These are phyloP conservation scores for Rutstroemia sp. DNA, from an alignment of 2,329 filamentous ascomycete genomes.

Conservation along the genomic window DNA sequence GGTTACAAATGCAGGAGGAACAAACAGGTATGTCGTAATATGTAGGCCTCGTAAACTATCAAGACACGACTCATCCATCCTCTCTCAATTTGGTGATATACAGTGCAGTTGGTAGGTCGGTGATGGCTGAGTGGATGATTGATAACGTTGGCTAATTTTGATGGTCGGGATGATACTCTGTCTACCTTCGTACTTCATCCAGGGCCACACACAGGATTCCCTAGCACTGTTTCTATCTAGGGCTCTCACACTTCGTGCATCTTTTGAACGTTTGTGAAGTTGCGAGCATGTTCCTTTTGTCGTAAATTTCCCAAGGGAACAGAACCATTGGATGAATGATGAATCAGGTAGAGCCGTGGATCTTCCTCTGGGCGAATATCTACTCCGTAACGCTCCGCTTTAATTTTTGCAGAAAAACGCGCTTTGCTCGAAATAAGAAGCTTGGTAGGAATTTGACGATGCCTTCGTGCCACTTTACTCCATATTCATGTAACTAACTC, in stretches of 20 bases:
- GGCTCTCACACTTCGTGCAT: too few species aligned
- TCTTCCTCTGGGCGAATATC: background rate
- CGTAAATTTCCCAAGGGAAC: too few species aligned
- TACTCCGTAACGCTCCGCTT: background rate
- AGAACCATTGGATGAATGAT: too few species aligned
- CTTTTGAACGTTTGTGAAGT: too few species aligned
- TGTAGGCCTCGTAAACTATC: slow-evolving; percentile 2
- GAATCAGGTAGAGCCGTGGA: background rate
- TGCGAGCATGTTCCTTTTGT: too few species aligned
- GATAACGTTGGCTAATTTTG: too few species aligned
- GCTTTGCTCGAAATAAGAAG: slow-evolving; percentile 2
- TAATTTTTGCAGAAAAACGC: background rate
- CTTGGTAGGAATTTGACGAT: background rate
- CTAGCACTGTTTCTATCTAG: too few species aligned
- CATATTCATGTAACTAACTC: too few species aligned
- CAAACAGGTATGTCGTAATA: background rate
- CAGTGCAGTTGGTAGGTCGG: background rate
- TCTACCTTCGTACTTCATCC: too few species aligned
- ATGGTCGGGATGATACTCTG: too few species aligned
- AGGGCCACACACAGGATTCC: too few species aligned
- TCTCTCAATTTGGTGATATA: background rate
- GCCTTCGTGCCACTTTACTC: background rate
- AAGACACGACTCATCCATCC: slow-evolving; percentile 3
- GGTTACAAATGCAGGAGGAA: background rate
- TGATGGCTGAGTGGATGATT: background rate